Percentiles rank a stretch among this genome's conserved stretches.
These are phyloP conservation scores for Phaeotremella skinneri DNA, from an alignment of 768 basidiomycete genomes.

Conservation along the genomic window DNA sequence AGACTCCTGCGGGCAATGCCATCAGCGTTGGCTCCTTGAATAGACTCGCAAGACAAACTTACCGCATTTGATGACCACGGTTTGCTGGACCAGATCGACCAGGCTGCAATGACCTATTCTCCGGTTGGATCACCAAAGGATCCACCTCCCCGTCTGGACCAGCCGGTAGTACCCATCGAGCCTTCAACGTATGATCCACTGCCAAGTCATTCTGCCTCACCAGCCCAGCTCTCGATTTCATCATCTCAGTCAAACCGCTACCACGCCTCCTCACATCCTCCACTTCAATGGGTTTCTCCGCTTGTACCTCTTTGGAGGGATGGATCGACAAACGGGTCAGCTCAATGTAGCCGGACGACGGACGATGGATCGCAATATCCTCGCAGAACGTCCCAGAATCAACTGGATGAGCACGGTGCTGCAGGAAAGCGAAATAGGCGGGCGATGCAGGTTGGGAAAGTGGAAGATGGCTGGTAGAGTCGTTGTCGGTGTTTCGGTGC, in stretches of 20 bases:
- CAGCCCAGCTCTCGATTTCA: constrained; percentile 17
- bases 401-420: constrained; percentile 14
- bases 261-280: constrained; percentile 10
- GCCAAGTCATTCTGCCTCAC: constrained; percentile 15
- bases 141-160: constrained; percentile 2
- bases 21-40: neutral
- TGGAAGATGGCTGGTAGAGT: constrained; percentile 1
- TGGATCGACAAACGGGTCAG: constrained; percentile 19
- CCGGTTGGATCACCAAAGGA: neutral
- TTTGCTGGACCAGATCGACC: neutral
- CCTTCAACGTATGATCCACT: constrained; percentile 14
- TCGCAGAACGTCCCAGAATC: constrained; percentile 12
- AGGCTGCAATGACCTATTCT: neutral
- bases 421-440: constrained; percentile 15
- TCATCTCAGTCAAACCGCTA: constrained; percentile 46
- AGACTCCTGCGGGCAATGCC: constrained; percentile 60
- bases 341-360: constrained; percentile 39
- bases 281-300: neutral
- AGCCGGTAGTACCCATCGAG: constrained; percentile 28
- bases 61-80: constrained; percentile 3
- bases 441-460: constrained; percentile 49
- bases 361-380: constrained; percentile 42
- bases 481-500: neutral
- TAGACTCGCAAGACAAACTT: constrained; percentile 5
- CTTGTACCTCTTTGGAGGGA: neutral